phyloP scores from a whole-genome alignment of 208 protist species.

The Trypanosoma rangeli region DNA sequence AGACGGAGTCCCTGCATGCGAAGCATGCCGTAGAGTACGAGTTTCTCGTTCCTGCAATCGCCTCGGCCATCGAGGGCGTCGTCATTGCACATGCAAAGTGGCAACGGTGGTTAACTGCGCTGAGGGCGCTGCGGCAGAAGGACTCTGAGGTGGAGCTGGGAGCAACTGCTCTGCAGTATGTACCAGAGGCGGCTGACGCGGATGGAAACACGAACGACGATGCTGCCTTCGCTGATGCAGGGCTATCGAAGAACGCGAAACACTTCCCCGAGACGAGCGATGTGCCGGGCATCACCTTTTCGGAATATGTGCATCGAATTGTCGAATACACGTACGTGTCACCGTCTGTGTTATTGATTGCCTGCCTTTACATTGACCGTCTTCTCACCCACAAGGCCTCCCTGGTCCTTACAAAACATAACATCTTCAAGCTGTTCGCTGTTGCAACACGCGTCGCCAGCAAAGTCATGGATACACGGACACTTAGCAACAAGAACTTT shows the following conservation, averaged over 20 bases:
- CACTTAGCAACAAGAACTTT: slow-evolving; percentile 79
- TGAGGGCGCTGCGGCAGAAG: not conserved
- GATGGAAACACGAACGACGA: not conserved
- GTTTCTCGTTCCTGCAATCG: slow-evolving; percentile 52
- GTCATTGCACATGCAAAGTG: slow-evolving; percentile 49
- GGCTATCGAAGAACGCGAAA: not conserved
- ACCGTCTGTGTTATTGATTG: slow-evolving; percentile 57
- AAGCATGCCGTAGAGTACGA: slow-evolving; percentile 74
- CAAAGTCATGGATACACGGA: slow-evolving; percentile 78
- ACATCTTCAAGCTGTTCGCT: slow-evolving; percentile 68
- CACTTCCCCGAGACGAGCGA: slow-evolving; percentile 34
- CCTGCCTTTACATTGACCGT: slow-evolving; percentile 71
- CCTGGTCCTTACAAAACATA: slow-evolving; percentile 47
- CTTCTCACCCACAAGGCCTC: slow-evolving; percentile 33
- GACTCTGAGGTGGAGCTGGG: not conserved
- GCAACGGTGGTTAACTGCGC: slow-evolving; percentile 1
- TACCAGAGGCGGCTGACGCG: no score
- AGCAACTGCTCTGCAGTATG: not conserved
- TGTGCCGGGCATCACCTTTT: slow-evolving; percentile 38
- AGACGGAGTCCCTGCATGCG: slow-evolving; percentile 68
- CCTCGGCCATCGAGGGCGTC: slow-evolving; percentile 43
- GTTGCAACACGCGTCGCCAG: slow-evolving; percentile 51
- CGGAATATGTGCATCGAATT: slow-evolving; percentile 65
- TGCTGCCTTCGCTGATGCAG: not conserved
- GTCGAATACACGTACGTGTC: slow-evolving; percentile 73